Evolutionary conservation across 2,329 filamentous ascomycete genomes (phyloP).

Genomic region (Myriangium duriaei): DNA sequence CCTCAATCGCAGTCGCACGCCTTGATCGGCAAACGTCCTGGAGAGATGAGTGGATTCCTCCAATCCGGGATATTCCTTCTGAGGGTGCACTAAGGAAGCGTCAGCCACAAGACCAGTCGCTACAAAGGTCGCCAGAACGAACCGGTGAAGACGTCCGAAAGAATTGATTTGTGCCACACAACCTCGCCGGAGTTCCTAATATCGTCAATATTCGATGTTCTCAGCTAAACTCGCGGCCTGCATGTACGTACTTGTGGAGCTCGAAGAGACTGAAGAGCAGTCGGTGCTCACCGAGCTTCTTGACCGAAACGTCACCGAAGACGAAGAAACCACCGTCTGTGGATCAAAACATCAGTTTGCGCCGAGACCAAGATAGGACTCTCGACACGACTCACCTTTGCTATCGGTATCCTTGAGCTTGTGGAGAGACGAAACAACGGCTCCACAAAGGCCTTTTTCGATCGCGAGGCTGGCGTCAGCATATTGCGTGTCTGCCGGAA

Average conservation of each 20-base stretch:
- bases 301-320: constrained; percentile 78
- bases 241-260: constrained; percentile 42
- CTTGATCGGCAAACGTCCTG: constrained; percentile 73
- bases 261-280: constrained; percentile 71
- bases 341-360: constrained; percentile 8
- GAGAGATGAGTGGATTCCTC: constrained; percentile 71
- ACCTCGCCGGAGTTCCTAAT: constrained; percentile 28
- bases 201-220: constrained; percentile 13
- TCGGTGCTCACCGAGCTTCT: constrained; percentile 57
- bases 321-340: constrained; percentile 77
- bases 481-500: constrained; percentile 37
- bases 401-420: constrained; percentile 68
- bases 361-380: neutral
- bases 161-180: constrained; percentile 40
- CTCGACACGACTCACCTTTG: constrained; percentile 29
- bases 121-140: constrained; percentile 24
- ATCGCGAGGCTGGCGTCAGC: constrained; percentile 35
- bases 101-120: constrained; percentile 5
- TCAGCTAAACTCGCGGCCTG: constrained; percentile 2
- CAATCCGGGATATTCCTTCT: constrained; percentile 68
- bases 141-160: constrained; percentile 59
- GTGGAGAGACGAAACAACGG: constrained; percentile 68
- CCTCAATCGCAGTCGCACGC: constrained; percentile 66
- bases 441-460: constrained; percentile 45
- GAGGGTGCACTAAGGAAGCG: constrained; percentile 27